phyloP scores from a whole-genome alignment of 257 asterid genomes.

The Gentiana dahurica region DNA sequence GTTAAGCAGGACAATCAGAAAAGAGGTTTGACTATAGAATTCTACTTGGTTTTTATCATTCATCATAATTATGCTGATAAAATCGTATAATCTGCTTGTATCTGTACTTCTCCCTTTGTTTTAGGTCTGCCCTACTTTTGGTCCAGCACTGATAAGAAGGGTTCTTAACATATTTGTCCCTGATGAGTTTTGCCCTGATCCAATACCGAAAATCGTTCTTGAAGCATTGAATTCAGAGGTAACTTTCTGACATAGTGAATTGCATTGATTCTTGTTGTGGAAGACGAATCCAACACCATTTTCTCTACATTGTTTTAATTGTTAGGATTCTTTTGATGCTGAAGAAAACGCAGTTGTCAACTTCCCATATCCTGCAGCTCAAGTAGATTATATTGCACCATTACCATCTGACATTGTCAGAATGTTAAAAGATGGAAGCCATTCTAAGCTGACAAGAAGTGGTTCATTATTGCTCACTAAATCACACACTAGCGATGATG shows the following conservation, averaged over 20 bases:
- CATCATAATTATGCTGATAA: not conserved
- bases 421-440: constrained; percentile 31
- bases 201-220: constrained; percentile 52
- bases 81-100: not conserved
- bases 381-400: constrained; percentile 46
- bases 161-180: constrained; percentile 56
- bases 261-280: not conserved
- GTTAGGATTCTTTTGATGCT: constrained; percentile 36
- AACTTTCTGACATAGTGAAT: constrained; percentile 2
- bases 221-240: constrained; percentile 68
- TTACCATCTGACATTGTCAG: constrained; percentile 27
- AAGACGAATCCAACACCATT: not conserved
- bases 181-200: constrained; percentile 77
- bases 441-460: constrained; percentile 32
- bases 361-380: constrained; percentile 59
- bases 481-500: constrained; percentile 73
- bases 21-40: constrained; percentile 41
- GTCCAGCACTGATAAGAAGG: constrained; percentile 49
- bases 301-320: not conserved
- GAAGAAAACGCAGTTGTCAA: constrained; percentile 35
- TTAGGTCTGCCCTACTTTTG: constrained; percentile 69
- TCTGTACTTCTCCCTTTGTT: constrained; percentile 6
- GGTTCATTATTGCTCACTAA: constrained; percentile 53
- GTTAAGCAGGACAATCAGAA: constrained; percentile 45
- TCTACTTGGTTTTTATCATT: constrained; percentile 5